Conservation (phyloP, 2,329 filamentous ascomycete species). For the Colletotrichum gloeosporioides region DNA sequence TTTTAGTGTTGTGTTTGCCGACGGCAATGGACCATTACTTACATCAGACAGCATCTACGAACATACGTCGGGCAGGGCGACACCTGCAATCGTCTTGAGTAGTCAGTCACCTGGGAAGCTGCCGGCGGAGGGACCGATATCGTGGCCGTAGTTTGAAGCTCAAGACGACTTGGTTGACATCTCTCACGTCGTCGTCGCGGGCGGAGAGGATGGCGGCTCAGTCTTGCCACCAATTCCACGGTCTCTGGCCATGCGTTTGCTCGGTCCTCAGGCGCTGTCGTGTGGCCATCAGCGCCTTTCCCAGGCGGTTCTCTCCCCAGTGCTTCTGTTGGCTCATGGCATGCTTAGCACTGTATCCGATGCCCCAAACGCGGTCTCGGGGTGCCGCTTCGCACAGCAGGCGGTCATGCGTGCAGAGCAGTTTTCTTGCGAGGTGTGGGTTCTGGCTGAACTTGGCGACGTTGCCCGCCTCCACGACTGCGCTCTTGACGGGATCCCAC, state of each 20-base stretch:
- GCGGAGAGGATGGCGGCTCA: not conserved
- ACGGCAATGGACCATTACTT: not conserved
- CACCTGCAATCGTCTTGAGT: not conserved
- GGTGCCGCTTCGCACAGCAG: conserved; percentile 35
- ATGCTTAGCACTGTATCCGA: not conserved
- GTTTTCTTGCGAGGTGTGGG: conserved; percentile 27
- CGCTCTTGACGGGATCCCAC: conserved; percentile 37
- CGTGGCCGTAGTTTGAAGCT: too few relatives aligned
- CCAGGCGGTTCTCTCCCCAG: not conserved
- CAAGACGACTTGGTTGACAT: not conserved
- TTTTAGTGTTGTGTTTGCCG: not conserved
- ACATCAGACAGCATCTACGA: not conserved
- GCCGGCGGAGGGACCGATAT: not conserved
- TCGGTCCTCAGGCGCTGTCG: not conserved
- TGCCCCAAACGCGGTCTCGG: conserved; percentile 31
- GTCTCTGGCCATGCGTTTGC: not conserved
- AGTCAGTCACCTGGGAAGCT: not conserved
- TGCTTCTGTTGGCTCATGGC: not conserved
- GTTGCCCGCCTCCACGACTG: conserved; percentile 34
- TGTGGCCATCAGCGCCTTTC: not conserved
- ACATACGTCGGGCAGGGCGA: not conserved
- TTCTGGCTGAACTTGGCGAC: conserved; percentile 39
- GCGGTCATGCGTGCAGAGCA: conserved; percentile 35
- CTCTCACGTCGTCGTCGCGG: not conserved
- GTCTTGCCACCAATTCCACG: not conserved